Conservation (phyloP, 768 basidiomycete species). For the Mycena vitilis region DNA sequence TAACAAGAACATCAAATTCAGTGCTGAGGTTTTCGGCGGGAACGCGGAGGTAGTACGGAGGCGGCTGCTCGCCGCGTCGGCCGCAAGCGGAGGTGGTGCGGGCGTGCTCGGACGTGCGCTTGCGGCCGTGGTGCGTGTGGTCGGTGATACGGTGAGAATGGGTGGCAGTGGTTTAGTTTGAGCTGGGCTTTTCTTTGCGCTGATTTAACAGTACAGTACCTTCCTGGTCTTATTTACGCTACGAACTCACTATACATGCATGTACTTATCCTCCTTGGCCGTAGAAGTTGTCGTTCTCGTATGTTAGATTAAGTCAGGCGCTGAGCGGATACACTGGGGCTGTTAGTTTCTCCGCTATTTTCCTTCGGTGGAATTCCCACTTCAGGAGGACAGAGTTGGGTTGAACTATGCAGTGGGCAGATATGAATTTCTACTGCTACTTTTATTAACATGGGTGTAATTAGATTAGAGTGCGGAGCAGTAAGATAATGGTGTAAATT, state of each 20-base stretch:
- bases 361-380: too few species aligned
- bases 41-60: constrained; percentile 70
- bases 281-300: neutral
- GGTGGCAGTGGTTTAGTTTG: constrained; percentile 65
- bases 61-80: constrained; percentile 59
- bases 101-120: constrained; percentile 57
- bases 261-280: neutral
- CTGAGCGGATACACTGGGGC: too few species aligned
- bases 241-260: constrained; percentile 7
- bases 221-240: constrained; percentile 1
- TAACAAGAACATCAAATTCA: constrained; percentile 13
- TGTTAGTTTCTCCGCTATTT: too few species aligned
- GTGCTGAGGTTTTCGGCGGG: constrained; percentile 40
- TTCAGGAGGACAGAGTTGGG: too few species aligned
- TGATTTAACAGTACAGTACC: constrained; percentile 4
- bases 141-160: constrained; percentile 80
- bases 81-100: constrained; percentile 49
- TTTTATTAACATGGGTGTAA: neutral
- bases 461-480: neutral
- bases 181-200: neutral
- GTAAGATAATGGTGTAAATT: neutral
- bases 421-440: neutral
- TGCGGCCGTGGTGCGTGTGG: constrained; percentile 61
- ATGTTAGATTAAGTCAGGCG: too few species aligned
- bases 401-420: too few species aligned